Evolutionary conservation across 495 filamentous ascomycete genomes (phyloP).

Genomic region (Daldinia caldariorum): DNA sequence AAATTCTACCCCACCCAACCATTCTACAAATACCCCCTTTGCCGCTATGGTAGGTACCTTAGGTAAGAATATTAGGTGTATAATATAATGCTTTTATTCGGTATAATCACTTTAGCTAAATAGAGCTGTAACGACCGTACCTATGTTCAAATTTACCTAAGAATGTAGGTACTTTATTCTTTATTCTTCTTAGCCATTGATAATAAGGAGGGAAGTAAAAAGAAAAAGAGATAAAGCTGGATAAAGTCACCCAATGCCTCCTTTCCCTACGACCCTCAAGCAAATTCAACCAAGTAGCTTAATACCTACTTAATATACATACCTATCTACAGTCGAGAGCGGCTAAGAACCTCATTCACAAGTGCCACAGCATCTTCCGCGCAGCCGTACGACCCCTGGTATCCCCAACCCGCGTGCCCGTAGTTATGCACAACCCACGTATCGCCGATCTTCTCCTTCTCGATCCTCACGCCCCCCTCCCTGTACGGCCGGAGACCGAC

Average conservation of each 20-base stretch:
- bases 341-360: conserved; percentile 66
- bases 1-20: too few species aligned
- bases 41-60: too few species aligned
- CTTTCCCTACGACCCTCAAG: background rate
- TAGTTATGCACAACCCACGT: conserved; percentile 92
- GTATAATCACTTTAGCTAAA: too few species aligned
- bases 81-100: too few species aligned
- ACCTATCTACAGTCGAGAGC: conserved; percentile 11
- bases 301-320: too few species aligned
- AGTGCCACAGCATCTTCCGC: conserved; percentile 73
- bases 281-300: background rate
- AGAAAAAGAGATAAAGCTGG: background rate
- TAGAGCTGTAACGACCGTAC: too few species aligned
- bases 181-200: too few species aligned
- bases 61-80: too few species aligned
- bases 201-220: too few species aligned
- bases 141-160: too few species aligned
- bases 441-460: conserved; percentile 78
- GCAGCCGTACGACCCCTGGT: conserved; percentile 89
- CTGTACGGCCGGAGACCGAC: conserved; percentile 87
- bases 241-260: background rate
- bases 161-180: too few species aligned
- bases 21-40: too few species aligned
- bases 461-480: conserved; percentile 78
- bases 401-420: conserved; percentile 92